phyloP scores from a whole-genome alignment of 139 green algal species.

The Mychonastes homosphaera region DNA sequence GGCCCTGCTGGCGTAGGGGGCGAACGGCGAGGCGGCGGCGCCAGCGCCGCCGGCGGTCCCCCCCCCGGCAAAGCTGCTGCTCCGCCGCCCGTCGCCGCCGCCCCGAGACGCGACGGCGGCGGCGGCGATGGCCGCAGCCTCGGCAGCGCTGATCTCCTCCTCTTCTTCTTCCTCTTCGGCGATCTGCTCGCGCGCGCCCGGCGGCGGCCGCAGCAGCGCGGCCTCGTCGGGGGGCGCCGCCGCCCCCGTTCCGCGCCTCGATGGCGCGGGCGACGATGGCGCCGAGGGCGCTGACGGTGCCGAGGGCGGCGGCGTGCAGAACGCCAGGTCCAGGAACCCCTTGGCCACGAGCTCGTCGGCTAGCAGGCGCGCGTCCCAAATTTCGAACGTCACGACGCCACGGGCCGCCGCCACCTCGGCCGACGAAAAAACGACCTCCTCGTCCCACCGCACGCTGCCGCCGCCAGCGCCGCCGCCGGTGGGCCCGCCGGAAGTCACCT shows the following conservation, averaged over 20 bases:
- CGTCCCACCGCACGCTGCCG: too few relatives aligned
- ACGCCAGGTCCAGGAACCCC: background rate
- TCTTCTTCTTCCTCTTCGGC: conserved; percentile 1
- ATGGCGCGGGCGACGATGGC: background rate
- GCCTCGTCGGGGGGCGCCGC: background rate
- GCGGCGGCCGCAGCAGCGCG: conserved; percentile 4
- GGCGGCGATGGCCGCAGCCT: background rate
- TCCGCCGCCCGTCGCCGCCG: background rate
- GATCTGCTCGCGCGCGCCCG: background rate
- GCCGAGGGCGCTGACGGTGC: background rate
- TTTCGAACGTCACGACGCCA: conserved; percentile 3
- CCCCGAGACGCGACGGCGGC: background rate
- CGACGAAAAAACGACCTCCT: too few relatives aligned
- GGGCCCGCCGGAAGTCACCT: too few relatives aligned
- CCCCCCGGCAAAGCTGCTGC: background rate
- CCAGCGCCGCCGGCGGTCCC: background rate
- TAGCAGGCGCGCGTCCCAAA: conserved; percentile 2
- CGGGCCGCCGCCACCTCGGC: too few relatives aligned
- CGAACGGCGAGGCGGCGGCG: background rate
- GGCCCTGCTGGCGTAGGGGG: background rate
- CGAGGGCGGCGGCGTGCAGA: too few relatives aligned
- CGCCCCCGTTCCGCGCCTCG: too few relatives aligned
- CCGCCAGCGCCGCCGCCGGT: too few relatives aligned
- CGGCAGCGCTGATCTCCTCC: background rate
- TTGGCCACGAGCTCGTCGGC: conserved; percentile 8